Evolutionary conservation across 1,284 basidiomycete species (phyloP), one percentile per base, ranked within the genome.

Genomic region (Ceratobasidium sp.): DNA sequence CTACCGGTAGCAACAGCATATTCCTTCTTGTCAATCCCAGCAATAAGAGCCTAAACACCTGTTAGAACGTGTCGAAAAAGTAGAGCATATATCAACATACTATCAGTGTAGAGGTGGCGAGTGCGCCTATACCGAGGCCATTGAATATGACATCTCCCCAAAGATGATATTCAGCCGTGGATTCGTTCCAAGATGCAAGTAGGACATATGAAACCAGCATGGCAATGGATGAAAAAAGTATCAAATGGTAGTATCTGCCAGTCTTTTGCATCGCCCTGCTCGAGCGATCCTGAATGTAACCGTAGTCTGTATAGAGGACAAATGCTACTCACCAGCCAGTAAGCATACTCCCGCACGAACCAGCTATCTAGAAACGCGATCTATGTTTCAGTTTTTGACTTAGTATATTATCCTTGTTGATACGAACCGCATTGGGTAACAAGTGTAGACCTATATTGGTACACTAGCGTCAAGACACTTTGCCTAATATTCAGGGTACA

Each of bases 1-100:
- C 95, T 93, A 83, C 94, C 94, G 51, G 94, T 97, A 67, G 94
- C 95, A 44, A 97, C 91, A 2, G 95, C 91, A 87, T 96, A 90
- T 83, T 97, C 94, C 83, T 95, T 92, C 83, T 91, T 91, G 68
- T 90, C 88, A 26, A 97, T 94, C 78, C 91, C 89, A 39, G 94
- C 91, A 79, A 97, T 95, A 88, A 97, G 91, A n/a, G 94, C 95
- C 93, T 95, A 80, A 66, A 79, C n/a, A 73, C n/a, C 72, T 26
- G 79, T 66, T 53, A 77, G 40, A 77, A 33, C 26, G 82, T 33
- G 33, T 33, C 69, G 82, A 26, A 81, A 51, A n/a, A 64, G n/a
- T 73, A 64, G 64, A 64, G 33, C 63, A n/a, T 44, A 46, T 72
- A 78, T 40, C 82, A 33, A 60, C 91, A 82, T 79, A 94, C 94